Evolutionary conservation across 371 early-diverging fungal species (phyloP).

Genomic region (Rhizomucor miehei): DNA sequence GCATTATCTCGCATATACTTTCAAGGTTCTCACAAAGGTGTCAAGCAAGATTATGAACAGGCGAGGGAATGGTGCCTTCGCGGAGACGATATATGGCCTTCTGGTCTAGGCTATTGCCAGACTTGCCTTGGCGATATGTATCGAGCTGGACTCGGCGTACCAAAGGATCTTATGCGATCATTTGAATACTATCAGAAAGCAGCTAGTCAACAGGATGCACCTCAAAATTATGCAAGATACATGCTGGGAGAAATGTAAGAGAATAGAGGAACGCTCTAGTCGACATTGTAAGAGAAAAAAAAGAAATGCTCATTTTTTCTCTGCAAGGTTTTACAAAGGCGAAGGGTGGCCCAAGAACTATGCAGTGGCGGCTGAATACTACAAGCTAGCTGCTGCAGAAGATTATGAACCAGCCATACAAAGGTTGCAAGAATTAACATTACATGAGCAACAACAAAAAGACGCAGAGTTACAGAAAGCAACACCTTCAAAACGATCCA

Average conservation of each 20-base stretch:
- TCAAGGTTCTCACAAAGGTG: constrained; percentile 25
- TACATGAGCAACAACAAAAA: constrained; percentile 11
- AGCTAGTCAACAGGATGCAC: constrained; percentile 45
- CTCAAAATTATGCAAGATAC: constrained; percentile 48
- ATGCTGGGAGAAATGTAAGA: constrained; percentile 49
- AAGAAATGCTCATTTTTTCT: too few relatives aligned
- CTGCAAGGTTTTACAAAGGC: constrained; percentile 38
- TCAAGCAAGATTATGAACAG: constrained; percentile 37
- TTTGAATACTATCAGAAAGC: constrained; percentile 52
- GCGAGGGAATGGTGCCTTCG: constrained; percentile 42
- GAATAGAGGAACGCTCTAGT: not conserved
- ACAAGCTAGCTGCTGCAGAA: constrained; percentile 41
- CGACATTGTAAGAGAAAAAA: too few relatives aligned
- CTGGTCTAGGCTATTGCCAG: constrained; percentile 48
- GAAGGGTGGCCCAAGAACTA: constrained; percentile 42
- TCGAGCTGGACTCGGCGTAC: constrained; percentile 39
- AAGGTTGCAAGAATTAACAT: constrained; percentile 14
- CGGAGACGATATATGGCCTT: constrained; percentile 51
- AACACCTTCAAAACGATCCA: constrained; percentile 5
- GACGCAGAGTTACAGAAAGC: constrained; percentile 2
- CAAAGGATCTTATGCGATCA: constrained; percentile 32
- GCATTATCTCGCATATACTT: constrained; percentile 36
- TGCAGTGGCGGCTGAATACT: constrained; percentile 40
- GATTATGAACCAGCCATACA: constrained; percentile 34
- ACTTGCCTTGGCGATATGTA: constrained; percentile 46